phyloP scores from a whole-genome alignment of 345 rosid genomes.

The Moringa oleifera region DNA sequence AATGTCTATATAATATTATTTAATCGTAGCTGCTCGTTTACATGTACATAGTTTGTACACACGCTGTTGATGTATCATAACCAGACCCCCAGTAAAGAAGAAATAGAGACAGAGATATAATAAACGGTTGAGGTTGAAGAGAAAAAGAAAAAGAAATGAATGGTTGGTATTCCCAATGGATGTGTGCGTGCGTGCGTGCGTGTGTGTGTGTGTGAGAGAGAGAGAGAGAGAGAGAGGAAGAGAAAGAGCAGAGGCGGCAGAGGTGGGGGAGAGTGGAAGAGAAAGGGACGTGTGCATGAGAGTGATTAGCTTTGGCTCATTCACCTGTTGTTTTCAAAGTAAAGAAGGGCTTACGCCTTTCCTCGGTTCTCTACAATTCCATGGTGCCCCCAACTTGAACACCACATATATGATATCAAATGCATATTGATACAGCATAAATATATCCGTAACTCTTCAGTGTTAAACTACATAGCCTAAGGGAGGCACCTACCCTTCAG shows the following conservation, averaged over 20 bases:
- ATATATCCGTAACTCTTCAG: no score
- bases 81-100: slow-evolving; percentile 18
- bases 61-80: slow-evolving; percentile 12
- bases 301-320: slow-evolving; percentile 73
- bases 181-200: slow-evolving; percentile 1
- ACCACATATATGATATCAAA: not conserved
- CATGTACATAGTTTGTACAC: slow-evolving; percentile 5
- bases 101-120: slow-evolving; percentile 7
- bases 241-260: slow-evolving; percentile 65
- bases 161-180: slow-evolving; percentile 40
- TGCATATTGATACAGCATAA: no score
- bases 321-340: slow-evolving; percentile 90
- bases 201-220: slow-evolving; percentile 6
- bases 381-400: not conserved
- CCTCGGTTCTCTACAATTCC: slow-evolving; percentile 66
- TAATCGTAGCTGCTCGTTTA: no score
- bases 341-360: slow-evolving; percentile 28
- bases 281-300: slow-evolving; percentile 99
- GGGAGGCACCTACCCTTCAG: no score
- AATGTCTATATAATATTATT: no score
- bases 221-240: slow-evolving; percentile 30
- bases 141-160: slow-evolving; percentile 25
- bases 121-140: slow-evolving; percentile 13
- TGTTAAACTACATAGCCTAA: no score
- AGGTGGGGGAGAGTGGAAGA: slow-evolving; percentile 69